Evolutionary conservation across 768 basidiomycete genomes (phyloP).

Genomic region (Chalciporus piperatus): DNA sequence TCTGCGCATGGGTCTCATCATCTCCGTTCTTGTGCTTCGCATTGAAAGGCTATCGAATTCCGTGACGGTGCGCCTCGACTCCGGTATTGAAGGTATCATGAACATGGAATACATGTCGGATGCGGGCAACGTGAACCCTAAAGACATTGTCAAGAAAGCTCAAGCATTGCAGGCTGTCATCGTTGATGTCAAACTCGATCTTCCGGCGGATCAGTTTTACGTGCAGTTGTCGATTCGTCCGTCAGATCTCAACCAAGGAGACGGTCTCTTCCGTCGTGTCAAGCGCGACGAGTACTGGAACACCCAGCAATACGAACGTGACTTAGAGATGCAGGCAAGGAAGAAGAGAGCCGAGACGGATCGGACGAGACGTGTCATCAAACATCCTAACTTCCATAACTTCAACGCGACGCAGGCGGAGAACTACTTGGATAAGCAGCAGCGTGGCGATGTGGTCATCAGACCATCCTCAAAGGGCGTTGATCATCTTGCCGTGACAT

Average conservation of each 20-base stretch:
- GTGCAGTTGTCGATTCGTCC: slow-evolving; percentile 75
- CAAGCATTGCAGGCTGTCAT: slow-evolving; percentile 81
- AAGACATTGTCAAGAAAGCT: slow-evolving; percentile 64
- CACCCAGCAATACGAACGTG: slow-evolving; percentile 57
- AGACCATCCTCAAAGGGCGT: slow-evolving; percentile 92
- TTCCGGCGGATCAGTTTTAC: slow-evolving; percentile 57
- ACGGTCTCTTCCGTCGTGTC: slow-evolving; percentile 58
- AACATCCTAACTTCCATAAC: slow-evolving; percentile 98
- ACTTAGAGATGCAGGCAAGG: slow-evolving; percentile 68
- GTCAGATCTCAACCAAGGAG: slow-evolving; percentile 58
- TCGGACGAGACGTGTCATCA: slow-evolving; percentile 80
- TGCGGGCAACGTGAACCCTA: slow-evolving; percentile 34
- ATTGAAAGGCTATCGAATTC: slow-evolving; percentile 38
- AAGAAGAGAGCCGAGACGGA: slow-evolving; percentile 86
- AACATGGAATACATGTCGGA: slow-evolving; percentile 57
- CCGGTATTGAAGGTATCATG: slow-evolving; percentile 86
- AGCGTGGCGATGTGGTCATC: slow-evolving; percentile 94
- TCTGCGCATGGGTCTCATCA: slow-evolving; percentile 73
- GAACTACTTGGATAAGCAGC: slow-evolving; percentile 81
- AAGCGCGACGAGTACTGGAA: slow-evolving; percentile 66
- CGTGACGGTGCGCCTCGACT: slow-evolving; percentile 80
- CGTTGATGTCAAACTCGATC: slow-evolving; percentile 63
- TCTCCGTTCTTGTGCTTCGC: slow-evolving; percentile 70
- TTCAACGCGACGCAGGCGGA: slow-evolving; percentile 90
- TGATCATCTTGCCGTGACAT: slow-evolving; percentile 94